Evolutionary conservation across 169 alveolate species (phyloP).

Genomic region (Babesia bigemina): DNA sequence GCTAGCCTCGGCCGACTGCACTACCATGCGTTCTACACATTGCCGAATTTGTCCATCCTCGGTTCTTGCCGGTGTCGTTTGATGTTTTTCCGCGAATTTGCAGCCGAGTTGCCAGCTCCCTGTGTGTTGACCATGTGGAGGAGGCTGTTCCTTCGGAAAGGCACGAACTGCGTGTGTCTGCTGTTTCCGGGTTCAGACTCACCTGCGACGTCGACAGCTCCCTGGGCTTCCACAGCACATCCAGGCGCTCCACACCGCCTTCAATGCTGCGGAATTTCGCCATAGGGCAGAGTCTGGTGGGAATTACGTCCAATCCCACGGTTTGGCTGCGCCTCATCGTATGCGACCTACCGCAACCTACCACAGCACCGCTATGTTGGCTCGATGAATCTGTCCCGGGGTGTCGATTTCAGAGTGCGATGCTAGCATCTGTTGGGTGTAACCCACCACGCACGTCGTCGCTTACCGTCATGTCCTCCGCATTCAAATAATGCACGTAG

Average conservation of each 20-base stretch:
- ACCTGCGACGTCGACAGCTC: constrained; percentile 60
- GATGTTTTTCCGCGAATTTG: constrained; percentile 42
- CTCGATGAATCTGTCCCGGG: not conserved
- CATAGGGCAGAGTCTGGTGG: constrained; percentile 25
- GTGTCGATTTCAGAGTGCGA: constrained; percentile 29
- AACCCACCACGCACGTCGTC: not conserved
- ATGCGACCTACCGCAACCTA: not conserved
- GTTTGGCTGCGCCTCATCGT: constrained; percentile 24
- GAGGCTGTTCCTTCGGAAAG: constrained; percentile 59
- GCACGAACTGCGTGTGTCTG: constrained; percentile 32
- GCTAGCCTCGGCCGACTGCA: no score
- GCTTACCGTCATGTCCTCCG: constrained; percentile 51
- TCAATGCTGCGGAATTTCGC: constrained; percentile 15
- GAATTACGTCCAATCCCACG: constrained; percentile 44
- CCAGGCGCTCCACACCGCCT: not conserved
- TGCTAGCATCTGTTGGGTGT: constrained; percentile 25
- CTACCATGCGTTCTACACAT: no score
- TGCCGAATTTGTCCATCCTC: not conserved
- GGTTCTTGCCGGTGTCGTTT: constrained; percentile 39
- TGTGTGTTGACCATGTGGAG: constrained; percentile 64
- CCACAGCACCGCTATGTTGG: constrained; percentile 59
- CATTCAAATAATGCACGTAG: constrained; percentile 55
- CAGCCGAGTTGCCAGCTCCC: constrained; percentile 66
- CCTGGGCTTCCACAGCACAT: constrained; percentile 10
- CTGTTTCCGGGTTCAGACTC: not conserved